Percentiles rank a stretch among this genome's conserved stretches.
Evolutionary conservation across 2,329 filamentous ascomycete species (phyloP).

Genomic region (Colletotrichum destructivum): DNA sequence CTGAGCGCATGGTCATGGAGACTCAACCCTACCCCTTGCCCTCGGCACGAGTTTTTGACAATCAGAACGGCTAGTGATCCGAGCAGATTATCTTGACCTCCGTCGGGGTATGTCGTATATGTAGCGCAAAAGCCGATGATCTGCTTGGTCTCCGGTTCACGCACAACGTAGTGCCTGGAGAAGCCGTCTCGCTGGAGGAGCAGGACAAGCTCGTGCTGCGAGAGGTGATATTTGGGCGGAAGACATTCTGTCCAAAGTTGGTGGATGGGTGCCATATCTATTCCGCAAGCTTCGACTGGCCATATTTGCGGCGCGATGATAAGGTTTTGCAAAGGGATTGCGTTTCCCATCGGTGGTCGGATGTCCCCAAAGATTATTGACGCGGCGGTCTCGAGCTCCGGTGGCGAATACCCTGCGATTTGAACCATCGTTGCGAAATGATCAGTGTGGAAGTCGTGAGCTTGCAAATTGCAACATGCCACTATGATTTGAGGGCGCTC

Average conservation of each 20-base stretch:
- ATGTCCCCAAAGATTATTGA: constrained; percentile 65
- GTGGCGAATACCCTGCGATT: constrained; percentile 62
- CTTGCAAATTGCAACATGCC: constrained; percentile 63
- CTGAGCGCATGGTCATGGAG: constrained; percentile 67
- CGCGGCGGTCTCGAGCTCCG: constrained; percentile 66
- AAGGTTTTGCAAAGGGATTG: constrained; percentile 32
- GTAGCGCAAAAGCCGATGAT: constrained; percentile 73
- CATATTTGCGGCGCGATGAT: constrained; percentile 51
- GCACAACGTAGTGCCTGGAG: constrained; percentile 70
- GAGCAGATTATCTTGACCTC: constrained; percentile 65
- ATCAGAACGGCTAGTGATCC: constrained; percentile 70
- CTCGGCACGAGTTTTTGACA: constrained; percentile 63
- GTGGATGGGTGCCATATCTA: constrained; percentile 58
- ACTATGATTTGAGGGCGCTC: constrained; percentile 67
- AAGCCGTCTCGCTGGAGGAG: constrained; percentile 70
- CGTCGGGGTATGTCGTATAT: constrained; percentile 71
- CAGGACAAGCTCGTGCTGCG: constrained; percentile 57
- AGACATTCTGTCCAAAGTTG: constrained; percentile 64
- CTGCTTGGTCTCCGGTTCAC: constrained; percentile 59
- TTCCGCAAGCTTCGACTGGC: constrained; percentile 59
- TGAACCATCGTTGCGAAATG: constrained; percentile 69
- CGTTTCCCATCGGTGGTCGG: constrained; percentile 10
- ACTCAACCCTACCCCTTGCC: constrained; percentile 66
- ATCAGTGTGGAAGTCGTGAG: constrained; percentile 55
- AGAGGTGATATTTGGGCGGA: constrained; percentile 62